Base-by-base conservation (phyloP, 352 stramenopile species). In the Pythium rhizo-oryzae region DNA sequence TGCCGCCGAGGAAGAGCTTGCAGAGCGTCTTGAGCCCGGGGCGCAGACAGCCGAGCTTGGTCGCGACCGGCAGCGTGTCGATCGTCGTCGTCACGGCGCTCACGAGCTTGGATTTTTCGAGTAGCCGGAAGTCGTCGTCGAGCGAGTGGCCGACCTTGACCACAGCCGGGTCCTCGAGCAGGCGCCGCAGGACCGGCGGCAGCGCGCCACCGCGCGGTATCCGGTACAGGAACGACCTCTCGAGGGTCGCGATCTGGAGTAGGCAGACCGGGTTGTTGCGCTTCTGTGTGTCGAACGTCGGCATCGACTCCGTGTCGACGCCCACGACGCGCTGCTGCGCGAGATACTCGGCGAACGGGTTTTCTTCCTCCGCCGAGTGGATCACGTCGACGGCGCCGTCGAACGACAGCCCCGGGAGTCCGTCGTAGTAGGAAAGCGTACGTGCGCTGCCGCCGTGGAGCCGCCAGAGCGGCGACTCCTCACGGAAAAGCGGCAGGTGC, bases 91-190 rank as follows among this genome's bases (percentile, higher is more conserved):
- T 75, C 4, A 92, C 83, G 9, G 69, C 74, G 44, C 76, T 74
- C 30, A 93, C 85, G 43, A 93, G 79, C 43, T 84, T 59, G 9
- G 78, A 79, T 30, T 74, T 67, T 30, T 90, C 80, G 21, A 95
- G 71, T 23, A 85, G 71, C 8, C 84, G 78, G 57, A 91, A 85
- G 70, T 95, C 87, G 72, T 92, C 85, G 59, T 82, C 84, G 23
- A 94, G 69, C 56, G 84, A 90, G 70, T 94, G 85, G 16, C 85
- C 85, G 43, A 94, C 75, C 72, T 96, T 96, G 67, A 96, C 60
- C 54, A 93, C 78, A 2, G 59, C 46, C 4, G 80, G 71, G 67
- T 89, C 70, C 8, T 75, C 82, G 18, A 96, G 80, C 49, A 96
- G 58, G 30, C 78, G 59, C 23, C 82, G 78, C 11, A 96, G 68